These are phyloP conservation scores for Ensete glaucum DNA, from an alignment of 176 grass and related monocot species.

Conservation along the genomic window DNA sequence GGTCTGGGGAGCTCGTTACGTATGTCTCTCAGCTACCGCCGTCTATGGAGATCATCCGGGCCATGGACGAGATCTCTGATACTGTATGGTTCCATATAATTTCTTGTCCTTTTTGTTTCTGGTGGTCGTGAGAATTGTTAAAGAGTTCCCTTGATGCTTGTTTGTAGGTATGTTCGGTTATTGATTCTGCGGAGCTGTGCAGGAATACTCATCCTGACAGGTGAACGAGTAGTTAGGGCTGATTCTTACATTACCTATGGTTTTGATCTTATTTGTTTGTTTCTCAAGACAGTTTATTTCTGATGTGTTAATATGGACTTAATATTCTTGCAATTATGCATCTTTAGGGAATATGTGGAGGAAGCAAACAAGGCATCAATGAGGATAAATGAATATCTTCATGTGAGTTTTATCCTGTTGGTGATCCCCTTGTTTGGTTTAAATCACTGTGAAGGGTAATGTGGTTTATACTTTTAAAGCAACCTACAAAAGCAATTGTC, in stretches of 20 bases:
- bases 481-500: not conserved
- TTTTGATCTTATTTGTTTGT: not conserved
- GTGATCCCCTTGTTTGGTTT: not conserved
- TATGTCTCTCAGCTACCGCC: slow-evolving; percentile 46
- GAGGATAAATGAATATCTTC: slow-evolving; percentile 85
- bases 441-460: not conserved
- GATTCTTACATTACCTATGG: not conserved
- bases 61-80: slow-evolving; percentile 95
- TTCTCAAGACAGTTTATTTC: not conserved
- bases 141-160: slow-evolving; percentile 1
- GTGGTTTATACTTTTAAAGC: not conserved
- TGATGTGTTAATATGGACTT: slow-evolving; percentile 5
- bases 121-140: not conserved
- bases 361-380: slow-evolving; percentile 81
- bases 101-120: not conserved
- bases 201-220: slow-evolving; percentile 80
- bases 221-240: slow-evolving; percentile 17
- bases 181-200: slow-evolving; percentile 89
- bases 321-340: not conserved
- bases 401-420: slow-evolving; percentile 36
- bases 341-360: slow-evolving; percentile 69
- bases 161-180: slow-evolving; percentile 70
- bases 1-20: slow-evolving; percentile 67
- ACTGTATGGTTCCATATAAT: slow-evolving; percentile 29
- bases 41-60: slow-evolving; percentile 47